Conservation (phyloP, 768 basidiomycete genomes). For the Auricularia auricula-judae region DNA sequence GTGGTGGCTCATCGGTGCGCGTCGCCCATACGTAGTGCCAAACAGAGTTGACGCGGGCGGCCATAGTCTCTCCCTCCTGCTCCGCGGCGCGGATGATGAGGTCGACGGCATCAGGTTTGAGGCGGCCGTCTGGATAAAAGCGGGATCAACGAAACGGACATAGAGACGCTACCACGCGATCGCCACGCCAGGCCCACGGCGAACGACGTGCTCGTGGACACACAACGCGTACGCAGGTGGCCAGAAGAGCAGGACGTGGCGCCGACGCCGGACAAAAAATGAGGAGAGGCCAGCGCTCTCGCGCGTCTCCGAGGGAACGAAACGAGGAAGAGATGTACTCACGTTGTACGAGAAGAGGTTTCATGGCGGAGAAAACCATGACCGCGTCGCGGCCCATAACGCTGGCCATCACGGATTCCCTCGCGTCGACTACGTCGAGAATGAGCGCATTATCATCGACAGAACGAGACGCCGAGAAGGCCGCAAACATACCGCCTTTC, state of each 20-base stretch:
- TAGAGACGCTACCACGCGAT: too few relatives aligned
- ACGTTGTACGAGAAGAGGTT: background rate
- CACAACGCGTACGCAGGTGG: too few relatives aligned
- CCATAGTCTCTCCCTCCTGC: background rate
- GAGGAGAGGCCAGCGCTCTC: too few relatives aligned
- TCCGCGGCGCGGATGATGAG: background rate
- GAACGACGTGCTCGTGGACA: too few relatives aligned
- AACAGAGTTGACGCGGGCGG: background rate
- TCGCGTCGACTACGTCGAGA: background rate
- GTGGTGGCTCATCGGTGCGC: background rate
- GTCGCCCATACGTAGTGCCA: background rate
- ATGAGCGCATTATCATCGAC: background rate
- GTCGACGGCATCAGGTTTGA: background rate
- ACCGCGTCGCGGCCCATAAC: background rate
- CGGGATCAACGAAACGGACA: too few relatives aligned
- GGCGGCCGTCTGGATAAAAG: background rate
- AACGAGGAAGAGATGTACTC: background rate
- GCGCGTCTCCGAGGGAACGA: background rate
- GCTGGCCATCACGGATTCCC: background rate
- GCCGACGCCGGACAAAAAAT: too few relatives aligned
- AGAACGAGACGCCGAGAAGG: background rate
- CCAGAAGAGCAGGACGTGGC: too few relatives aligned
- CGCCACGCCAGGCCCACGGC: too few relatives aligned
- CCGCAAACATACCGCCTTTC: background rate
- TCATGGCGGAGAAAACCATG: background rate